These are phyloP conservation scores for Trametes punicea DNA, from an alignment of 768 basidiomycete genomes.

Conservation along the genomic window DNA sequence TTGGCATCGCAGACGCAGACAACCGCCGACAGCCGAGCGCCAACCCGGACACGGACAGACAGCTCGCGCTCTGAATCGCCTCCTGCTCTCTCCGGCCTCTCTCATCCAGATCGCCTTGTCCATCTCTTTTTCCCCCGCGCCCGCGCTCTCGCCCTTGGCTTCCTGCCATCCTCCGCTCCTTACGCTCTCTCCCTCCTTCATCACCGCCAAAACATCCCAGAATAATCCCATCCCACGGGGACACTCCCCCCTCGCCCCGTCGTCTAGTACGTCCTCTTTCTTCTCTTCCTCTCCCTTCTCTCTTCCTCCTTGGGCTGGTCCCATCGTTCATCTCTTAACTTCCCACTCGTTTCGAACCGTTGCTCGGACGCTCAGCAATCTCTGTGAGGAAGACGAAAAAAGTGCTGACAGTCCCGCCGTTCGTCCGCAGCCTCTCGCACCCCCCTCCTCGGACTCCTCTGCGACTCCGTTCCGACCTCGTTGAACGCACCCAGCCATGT, in stretches of 20 bases:
- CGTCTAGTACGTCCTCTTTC: conserved; percentile 18
- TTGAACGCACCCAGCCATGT: conserved; percentile 40
- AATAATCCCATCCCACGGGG: neutral
- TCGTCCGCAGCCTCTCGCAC: conserved; percentile 1
- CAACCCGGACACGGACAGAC: too few relatives aligned
- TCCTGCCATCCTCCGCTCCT: conserved; percentile 18
- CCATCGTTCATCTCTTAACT: neutral
- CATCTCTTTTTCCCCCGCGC: neutral
- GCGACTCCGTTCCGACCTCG: conserved; percentile 3
- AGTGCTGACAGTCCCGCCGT: conserved; percentile 3
- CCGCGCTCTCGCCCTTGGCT: neutral
- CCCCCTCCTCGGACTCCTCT: neutral
- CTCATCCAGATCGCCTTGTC: neutral
- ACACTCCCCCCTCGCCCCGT: conserved; percentile 4
- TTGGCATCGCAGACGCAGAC: conserved; percentile 2
- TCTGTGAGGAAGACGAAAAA: neutral
- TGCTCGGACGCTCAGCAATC: neutral
- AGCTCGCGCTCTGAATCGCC: neutral
- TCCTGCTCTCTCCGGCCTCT: neutral
- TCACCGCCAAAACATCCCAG: conserved; percentile 7
- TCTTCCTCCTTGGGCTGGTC: conserved; percentile 17
- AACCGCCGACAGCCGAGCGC: too few relatives aligned
- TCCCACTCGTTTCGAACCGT: neutral
- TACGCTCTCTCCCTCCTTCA: conserved; percentile 12
- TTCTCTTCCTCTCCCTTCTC: neutral